These are phyloP conservation scores for Apiospora malaysiana DNA, from an alignment of 2,329 filamentous ascomycete genomes.

Conservation along the genomic window DNA sequence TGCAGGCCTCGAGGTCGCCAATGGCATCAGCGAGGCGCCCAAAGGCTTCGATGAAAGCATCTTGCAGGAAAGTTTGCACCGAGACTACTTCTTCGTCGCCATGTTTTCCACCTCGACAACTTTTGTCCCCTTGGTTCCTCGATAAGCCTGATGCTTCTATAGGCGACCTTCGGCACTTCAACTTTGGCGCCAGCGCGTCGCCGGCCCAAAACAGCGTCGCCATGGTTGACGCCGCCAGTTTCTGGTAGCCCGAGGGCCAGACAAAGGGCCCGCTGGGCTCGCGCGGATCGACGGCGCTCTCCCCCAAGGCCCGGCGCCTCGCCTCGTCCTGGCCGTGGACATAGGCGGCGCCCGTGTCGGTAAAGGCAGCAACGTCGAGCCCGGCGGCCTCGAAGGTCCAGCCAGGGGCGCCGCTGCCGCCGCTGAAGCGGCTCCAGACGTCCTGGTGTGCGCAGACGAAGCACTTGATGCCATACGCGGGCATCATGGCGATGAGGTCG, in stretches of 20 bases:
- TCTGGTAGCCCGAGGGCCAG: slow-evolving; percentile 46
- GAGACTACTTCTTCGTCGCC: slow-evolving; percentile 30
- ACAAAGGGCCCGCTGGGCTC: slow-evolving; percentile 45
- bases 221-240: slow-evolving; percentile 43
- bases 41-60: slow-evolving; percentile 43
- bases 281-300: slow-evolving; percentile 32
- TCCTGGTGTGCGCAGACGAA: slow-evolving; percentile 52
- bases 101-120: not conserved
- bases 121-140: too few species aligned
- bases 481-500: slow-evolving; percentile 44
- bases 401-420: slow-evolving; percentile 48
- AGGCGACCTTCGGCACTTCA: slow-evolving; percentile 27
- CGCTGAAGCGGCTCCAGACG: slow-evolving; percentile 50
- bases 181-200: slow-evolving; percentile 33
- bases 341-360: slow-evolving; percentile 39
- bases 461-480: slow-evolving; percentile 45
- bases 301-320: slow-evolving; percentile 31
- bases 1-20: slow-evolving; percentile 40
- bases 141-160: not conserved
- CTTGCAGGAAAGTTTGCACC: slow-evolving; percentile 39
- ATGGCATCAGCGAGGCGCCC: slow-evolving; percentile 43
- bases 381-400: slow-evolving; percentile 50
- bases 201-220: slow-evolving; percentile 38
- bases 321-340: slow-evolving; percentile 44
- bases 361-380: slow-evolving; percentile 45